phyloP scores from a whole-genome alignment of 306 rosid species.

The Prunus armeniaca region DNA sequence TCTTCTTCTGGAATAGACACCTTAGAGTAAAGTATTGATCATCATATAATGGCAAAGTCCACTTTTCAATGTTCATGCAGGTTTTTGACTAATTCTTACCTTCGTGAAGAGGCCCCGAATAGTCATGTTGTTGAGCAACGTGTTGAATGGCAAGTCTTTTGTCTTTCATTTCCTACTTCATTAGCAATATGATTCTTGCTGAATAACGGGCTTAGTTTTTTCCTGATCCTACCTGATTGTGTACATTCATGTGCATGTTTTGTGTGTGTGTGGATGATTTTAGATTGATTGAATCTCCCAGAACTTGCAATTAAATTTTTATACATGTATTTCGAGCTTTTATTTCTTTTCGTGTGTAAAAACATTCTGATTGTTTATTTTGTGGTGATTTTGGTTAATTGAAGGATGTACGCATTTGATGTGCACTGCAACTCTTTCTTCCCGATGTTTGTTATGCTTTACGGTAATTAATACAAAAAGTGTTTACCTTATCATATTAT shows the following conservation, averaged over 20 bases:
- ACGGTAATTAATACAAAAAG: conserved; percentile 50
- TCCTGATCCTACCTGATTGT: neutral
- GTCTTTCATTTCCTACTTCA: conserved; percentile 12
- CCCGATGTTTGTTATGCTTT: conserved; percentile 89
- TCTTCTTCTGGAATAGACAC: neutral
- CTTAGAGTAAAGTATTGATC: neutral
- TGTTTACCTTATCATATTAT: conserved; percentile 9
- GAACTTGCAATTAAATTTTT: neutral
- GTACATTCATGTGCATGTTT: neutral
- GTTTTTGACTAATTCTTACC: conserved; percentile 88
- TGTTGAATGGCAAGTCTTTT: conserved; percentile 80
- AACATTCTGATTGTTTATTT: conserved; percentile 9
- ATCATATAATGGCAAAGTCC: conserved; percentile 16
- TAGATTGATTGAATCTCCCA: neutral
- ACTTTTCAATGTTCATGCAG: conserved; percentile 40
- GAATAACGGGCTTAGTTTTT: neutral
- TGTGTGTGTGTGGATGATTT: neutral
- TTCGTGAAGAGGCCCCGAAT: conserved; percentile 96
- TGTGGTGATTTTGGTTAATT: conserved; percentile 31
- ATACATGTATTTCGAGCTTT: neutral
- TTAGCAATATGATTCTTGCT: conserved; percentile 8
- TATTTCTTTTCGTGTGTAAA: neutral
- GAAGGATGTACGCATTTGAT: conserved; percentile 97
- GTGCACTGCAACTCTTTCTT: conserved; percentile 99
- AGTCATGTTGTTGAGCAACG: conserved; percentile 99